Evolutionary conservation across 352 stramenopile genomes (phyloP), one percentile per base, ranked within the genome.

Genomic region (Pythium dissotocum): DNA sequence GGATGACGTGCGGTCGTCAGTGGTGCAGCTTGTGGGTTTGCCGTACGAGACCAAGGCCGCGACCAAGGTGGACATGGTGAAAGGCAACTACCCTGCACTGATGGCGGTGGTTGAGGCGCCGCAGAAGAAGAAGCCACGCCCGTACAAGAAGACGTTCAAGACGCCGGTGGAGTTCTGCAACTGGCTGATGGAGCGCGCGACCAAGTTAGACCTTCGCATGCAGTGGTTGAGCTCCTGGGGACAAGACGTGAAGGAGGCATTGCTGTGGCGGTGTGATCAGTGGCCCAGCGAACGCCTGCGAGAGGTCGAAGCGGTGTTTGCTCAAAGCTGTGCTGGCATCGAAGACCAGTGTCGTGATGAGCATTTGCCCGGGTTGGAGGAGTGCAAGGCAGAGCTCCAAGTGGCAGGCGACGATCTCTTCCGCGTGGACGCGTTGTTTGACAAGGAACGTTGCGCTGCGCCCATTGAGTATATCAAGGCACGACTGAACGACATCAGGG

Each of bases 41-140:
- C 49, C 36, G 38, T 55, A 33, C 40, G 49, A 54, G 38, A 4
- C 36, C 1, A 24, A 55, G 13, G 14, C 10, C 24, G 40, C 63
- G 24, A 30, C 21, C 10, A 33, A 38, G 1, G 32, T 69, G 28
- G 46, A 38, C 18, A 35, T 69, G 0, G 42, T 63, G 4, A 69
- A 69, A 35, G 63, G 63, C 42, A 63, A 13, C 18, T 63, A 28
- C 13, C 54, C 55, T 10, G 63, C 63, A 16, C 16, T 52, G 16
- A 28, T 52, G 44, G 14, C n/a, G 18, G n/a, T 52, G 4, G 44
- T 24, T 2, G 44, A 52, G 28, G 44, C 44, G n/a, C 44, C 44
- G 14, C 44, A 4, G 4, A 52, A 7, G 18, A 52, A 52, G 44
- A 52, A 52, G n/a, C 6, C 14, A 7, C 16, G n/a, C 18, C 5